Percentiles rank a stretch among this genome's conserved stretches.
These are phyloP conservation scores for Ampelomyces quisqualis DNA, from an alignment of 2,329 filamentous ascomycete genomes.

Conservation along the genomic window DNA sequence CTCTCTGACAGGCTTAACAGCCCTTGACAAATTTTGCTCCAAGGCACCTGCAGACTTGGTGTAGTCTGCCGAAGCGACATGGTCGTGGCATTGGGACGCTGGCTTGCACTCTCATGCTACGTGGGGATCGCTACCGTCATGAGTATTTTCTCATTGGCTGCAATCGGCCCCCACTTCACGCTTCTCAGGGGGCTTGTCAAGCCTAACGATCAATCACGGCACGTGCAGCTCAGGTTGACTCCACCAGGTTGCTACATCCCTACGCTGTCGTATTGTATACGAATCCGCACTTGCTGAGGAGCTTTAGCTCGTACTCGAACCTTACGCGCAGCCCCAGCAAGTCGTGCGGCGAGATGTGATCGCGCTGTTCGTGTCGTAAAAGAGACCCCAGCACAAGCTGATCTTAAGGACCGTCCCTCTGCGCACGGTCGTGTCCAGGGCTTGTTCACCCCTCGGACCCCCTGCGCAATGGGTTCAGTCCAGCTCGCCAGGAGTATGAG, in stretches of 20 bases:
- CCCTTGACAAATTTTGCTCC: constrained; percentile 37
- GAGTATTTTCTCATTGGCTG: no score
- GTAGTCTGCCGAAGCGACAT: background rate
- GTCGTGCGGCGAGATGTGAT: no score
- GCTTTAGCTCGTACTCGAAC: background rate
- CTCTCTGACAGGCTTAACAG: constrained; percentile 32
- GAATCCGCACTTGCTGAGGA: background rate
- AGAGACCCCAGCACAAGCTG: background rate
- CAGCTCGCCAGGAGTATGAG: background rate
- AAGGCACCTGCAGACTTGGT: constrained; percentile 23
- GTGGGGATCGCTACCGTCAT: background rate
- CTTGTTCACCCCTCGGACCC: background rate
- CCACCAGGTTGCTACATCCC: no score
- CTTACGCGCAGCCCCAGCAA: no score
- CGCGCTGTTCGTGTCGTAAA: background rate
- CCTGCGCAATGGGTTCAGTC: background rate
- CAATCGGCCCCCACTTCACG: no score
- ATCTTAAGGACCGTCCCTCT: background rate
- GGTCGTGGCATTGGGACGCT: no score
- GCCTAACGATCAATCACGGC: no score
- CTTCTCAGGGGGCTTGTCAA: no score
- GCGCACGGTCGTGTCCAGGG: background rate
- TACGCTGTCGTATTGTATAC: background rate
- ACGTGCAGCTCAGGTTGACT: no score
- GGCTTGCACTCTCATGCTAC: no score